Conservation (phyloP, 805 yeast genomes). For the Candida stauntonica region DNA sequence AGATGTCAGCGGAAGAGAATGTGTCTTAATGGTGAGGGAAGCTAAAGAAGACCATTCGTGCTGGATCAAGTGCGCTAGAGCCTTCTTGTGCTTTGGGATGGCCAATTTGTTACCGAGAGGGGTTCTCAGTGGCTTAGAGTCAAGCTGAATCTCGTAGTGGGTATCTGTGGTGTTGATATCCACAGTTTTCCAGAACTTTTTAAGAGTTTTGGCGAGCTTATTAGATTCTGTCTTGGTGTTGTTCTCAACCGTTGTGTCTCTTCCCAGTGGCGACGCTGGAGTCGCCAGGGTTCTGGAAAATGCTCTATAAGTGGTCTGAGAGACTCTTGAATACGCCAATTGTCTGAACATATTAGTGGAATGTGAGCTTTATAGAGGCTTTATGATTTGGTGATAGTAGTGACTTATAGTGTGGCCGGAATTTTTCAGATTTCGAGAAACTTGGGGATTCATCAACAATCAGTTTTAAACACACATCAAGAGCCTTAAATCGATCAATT, state of each 20-base stretch:
- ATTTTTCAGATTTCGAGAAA: no score
- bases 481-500: no score
- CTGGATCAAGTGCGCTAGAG: constrained; percentile 68
- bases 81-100: constrained; percentile 53
- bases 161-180: constrained; percentile 30
- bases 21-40: constrained; percentile 63
- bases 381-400: no score
- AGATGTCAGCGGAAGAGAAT: constrained; percentile 82
- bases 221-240: constrained; percentile 47
- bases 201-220: constrained; percentile 60
- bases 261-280: constrained; percentile 1
- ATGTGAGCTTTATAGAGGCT: no score
- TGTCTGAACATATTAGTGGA: no score
- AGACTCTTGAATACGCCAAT: no score
- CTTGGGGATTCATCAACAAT: no score
- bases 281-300: constrained; percentile 4
- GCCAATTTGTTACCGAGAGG: constrained; percentile 72
- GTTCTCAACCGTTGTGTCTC: constrained; percentile 7
- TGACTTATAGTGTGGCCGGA: no score
- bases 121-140: constrained; percentile 73
- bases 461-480: no score
- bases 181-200: constrained; percentile 81
- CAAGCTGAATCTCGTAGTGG: constrained; percentile 56
- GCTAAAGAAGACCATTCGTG: constrained; percentile 87
- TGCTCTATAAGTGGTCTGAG: no score